Evolutionary conservation across 108 stramenopile species (phyloP).

Genomic region (Aurantiochytrium sp.): DNA sequence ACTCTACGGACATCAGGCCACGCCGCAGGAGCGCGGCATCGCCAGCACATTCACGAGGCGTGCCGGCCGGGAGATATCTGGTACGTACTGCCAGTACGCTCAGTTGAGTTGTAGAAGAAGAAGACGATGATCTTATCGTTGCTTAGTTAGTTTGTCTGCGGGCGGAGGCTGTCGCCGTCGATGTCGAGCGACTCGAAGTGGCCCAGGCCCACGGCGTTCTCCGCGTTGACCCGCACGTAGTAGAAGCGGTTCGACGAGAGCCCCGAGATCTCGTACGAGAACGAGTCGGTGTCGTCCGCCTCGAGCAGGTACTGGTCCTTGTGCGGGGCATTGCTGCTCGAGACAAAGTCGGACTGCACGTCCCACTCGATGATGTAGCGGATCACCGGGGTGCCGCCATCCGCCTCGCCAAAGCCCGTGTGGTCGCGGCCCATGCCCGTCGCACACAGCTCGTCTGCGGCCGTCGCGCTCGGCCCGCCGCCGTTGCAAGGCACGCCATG

Average conservation of each 20-base stretch:
- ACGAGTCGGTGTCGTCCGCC: conserved; percentile 29
- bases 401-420: conserved; percentile 64
- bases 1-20: no score
- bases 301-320: conserved; percentile 33
- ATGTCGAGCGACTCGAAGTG: background rate
- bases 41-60: no score
- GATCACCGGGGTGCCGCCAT: conserved; percentile 56
- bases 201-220: conserved; percentile 56
- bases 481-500: conserved; percentile 70
- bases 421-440: conserved; percentile 60
- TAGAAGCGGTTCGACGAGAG: conserved; percentile 53
- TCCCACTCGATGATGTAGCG: conserved; percentile 73
- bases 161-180: background rate
- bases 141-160: background rate
- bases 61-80: background rate
- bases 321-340: background rate
- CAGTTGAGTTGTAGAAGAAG: no score
- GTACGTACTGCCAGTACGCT: background rate
- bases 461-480: conserved; percentile 24
- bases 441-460: conserved; percentile 54
- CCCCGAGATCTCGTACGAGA: background rate
- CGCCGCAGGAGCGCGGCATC: no score
- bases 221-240: conserved; percentile 61
- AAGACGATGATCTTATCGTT: background rate
- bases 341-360: conserved; percentile 18